Conservation (phyloP, 352 stramenopile genomes). For the Phytophthora parvispora region DNA sequence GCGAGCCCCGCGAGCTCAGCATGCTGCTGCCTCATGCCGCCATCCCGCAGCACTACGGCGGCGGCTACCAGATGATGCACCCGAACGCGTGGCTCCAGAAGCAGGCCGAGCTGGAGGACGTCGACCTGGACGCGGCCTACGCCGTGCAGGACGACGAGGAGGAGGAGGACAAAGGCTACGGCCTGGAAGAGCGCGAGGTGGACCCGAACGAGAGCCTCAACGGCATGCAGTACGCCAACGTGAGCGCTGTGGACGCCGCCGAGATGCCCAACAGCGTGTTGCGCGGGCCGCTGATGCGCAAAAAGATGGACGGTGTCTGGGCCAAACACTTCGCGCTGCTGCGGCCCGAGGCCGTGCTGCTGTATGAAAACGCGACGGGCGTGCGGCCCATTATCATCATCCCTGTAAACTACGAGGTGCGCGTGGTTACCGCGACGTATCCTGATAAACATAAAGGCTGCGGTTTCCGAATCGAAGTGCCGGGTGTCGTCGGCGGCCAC, state of each 20-base stretch:
- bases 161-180: constrained; percentile 61
- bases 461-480: constrained; percentile 74
- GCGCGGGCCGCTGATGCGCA: constrained; percentile 69
- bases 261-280: constrained; percentile 81
- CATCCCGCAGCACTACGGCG: constrained; percentile 75
- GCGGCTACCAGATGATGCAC: constrained; percentile 61
- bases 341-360: constrained; percentile 72
- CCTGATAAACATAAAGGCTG: constrained; percentile 58
- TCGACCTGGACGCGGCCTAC: constrained; percentile 58
- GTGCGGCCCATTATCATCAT: constrained; percentile 82
- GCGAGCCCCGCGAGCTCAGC: constrained; percentile 50
- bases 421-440: constrained; percentile 55
- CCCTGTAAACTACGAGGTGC: constrained; percentile 72
- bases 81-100: constrained; percentile 68
- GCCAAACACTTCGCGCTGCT: constrained; percentile 77
- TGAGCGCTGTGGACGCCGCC: constrained; percentile 65
- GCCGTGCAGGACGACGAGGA: constrained; percentile 29
- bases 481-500: constrained; percentile 67
- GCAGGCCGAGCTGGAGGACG: constrained; percentile 79
- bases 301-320: constrained; percentile 79
- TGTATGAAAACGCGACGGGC: constrained; percentile 71
- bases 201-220: constrained; percentile 62
- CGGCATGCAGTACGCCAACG: constrained; percentile 86
- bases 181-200: constrained; percentile 27
- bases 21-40: constrained; percentile 52